A percentile compares a stretch with the other conserved stretches of the same genome.
phyloP scores from a whole-genome alignment of 2,329 filamentous ascomycete species.

The Colletotrichum ledebouriae region DNA sequence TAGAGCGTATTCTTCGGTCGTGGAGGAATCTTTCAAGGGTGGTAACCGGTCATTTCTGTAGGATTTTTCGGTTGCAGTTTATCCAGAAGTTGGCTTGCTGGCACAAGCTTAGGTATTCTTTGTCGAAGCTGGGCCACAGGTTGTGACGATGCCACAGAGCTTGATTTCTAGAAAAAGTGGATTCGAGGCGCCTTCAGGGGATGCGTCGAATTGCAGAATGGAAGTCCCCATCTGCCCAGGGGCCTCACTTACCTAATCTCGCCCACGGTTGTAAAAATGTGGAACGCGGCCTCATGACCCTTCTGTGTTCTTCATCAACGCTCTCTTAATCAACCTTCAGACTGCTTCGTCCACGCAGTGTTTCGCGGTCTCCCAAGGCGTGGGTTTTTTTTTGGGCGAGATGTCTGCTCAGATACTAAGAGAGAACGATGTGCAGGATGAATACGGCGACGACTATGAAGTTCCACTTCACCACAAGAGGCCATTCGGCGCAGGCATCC shows the following conservation, averaged over 20 bases:
- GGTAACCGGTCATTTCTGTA: constrained; percentile 13
- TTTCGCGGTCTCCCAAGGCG: neutral
- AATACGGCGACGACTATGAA: constrained; percentile 57
- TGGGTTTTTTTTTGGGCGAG: neutral
- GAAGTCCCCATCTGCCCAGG: no score
- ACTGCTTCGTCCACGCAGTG: no score
- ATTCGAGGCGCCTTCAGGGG: constrained; percentile 29
- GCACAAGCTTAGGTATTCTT: neutral
- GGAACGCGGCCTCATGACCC: constrained; percentile 1
- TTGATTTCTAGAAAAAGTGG: constrained; percentile 38
- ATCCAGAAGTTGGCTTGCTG: neutral
- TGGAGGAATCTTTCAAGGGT: neutral
- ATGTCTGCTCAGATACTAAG: constrained; percentile 20
- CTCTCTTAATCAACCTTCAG: neutral
- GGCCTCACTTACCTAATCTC: constrained; percentile 3
- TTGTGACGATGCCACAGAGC: constrained; percentile 24
- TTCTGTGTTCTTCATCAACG: neutral
- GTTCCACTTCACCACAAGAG: constrained; percentile 66
- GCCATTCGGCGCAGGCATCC: constrained; percentile 69
- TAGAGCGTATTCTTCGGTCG: neutral
- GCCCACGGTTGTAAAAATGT: neutral
- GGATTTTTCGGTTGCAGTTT: neutral
- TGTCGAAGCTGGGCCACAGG: constrained; percentile 9
- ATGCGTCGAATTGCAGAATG: neutral
- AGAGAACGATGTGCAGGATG: constrained; percentile 35